phyloP scores from a whole-genome alignment of 2,329 filamentous ascomycete species.

The Fusarium ramigenum region DNA sequence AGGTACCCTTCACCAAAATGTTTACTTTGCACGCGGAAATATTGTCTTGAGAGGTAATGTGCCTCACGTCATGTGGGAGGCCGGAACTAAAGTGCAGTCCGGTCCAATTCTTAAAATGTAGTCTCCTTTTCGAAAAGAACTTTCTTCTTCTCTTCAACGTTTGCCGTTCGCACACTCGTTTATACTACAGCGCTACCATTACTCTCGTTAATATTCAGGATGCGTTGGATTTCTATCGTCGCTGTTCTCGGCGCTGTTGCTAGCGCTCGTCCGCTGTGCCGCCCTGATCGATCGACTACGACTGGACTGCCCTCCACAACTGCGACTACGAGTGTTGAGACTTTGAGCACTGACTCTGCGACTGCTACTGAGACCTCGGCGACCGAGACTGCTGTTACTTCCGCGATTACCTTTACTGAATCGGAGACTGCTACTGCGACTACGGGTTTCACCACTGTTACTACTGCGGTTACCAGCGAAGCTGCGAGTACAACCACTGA shows the following conservation, averaged over 20 bases:
- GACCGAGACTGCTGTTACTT: neutral
- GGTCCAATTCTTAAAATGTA: neutral
- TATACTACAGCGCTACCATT: neutral
- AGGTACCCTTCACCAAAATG: neutral
- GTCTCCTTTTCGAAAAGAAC: neutral
- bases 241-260: slow-evolving; percentile 4
- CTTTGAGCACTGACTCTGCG: neutral
- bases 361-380: neutral
- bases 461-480: neutral
- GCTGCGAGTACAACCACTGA: neutral
- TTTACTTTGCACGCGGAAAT: too few relatives aligned
- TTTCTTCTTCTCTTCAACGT: neutral
- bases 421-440: neutral
- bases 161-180: neutral
- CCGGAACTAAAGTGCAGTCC: neutral
- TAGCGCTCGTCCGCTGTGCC: slow-evolving; percentile 8
- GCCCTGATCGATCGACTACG: neutral
- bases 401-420: neutral
- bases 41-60: neutral
- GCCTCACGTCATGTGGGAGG: neutral
- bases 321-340: neutral
- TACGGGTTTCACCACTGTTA: neutral
- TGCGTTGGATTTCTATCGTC: slow-evolving; percentile 30
- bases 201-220: slow-evolving; percentile 20
- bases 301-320: neutral